Base-by-base conservation (phyloP, 1,284 basidiomycete genomes). In the Sanghuangporus baumii region DNA sequence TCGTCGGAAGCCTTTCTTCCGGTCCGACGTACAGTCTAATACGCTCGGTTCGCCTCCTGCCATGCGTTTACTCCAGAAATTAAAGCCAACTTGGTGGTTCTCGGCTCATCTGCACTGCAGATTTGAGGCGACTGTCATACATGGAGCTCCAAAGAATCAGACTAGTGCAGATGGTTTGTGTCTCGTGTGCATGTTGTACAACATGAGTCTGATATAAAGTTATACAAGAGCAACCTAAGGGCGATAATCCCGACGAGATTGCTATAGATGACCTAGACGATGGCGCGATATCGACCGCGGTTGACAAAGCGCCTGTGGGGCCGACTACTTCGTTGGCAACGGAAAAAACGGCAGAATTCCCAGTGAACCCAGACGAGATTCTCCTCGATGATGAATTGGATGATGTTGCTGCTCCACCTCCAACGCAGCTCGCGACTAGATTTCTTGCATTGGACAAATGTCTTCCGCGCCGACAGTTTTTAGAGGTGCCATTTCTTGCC, bases 391-490 rank as follows among this genome's bases (percentile, higher is more conserved):
- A 88, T 48, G 86, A 88, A 64, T 85, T 85, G 65, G 76, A 77
- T 4, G 69, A 75, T 6, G 77, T 79, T 12, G 76, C 72, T n/a
- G 69, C 71, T 4, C 71, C 71, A 3, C 71, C 71, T 2, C 71
- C 73, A 7, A 68, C 68, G 3, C 69, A 69, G 65, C 71, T 66
- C 23, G 70, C 74, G 63, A 98, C 96, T 0, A 83, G 81, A 58
- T 99, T 99, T 74, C 76, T 99, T 11, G 95, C 96, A 1, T 78
- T 99, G 3, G 94, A 97, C 76, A 98, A 99, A 73, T 98, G 95
- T 69, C 81, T 95, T 0, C 88, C 89, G 0, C 81, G 79, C 9
- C 83, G 91, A 55, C 84, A 91, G 57, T 97, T 94, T 71, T 81
- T 99, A 4, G 94, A 98, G 81, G 94, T 93, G 68, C 60, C 71